Base-by-base conservation (phyloP, 495 filamentous ascomycete species). In the Xylona heveae region DNA sequence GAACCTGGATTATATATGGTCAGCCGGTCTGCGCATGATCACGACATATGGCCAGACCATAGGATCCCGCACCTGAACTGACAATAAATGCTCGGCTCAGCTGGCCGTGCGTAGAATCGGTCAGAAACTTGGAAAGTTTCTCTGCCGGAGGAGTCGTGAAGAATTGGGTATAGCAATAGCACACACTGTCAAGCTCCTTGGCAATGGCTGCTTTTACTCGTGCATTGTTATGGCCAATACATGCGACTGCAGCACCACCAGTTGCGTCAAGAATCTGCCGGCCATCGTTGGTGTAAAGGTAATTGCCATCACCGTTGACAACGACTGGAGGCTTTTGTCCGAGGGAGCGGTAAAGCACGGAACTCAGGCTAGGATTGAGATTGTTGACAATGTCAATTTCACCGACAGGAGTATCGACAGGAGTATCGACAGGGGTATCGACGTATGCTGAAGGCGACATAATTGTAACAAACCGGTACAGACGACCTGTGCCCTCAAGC, bases 61-160 rank as follows among this genome's bases (percentile, higher is more conserved):
- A 19, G 31, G n/a, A 8, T n/a, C 28, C 20, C 58, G 37, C 40
- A 75, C 75, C 76, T 3, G 71, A 78, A 42, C 57, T 57, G 31
- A 58, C 54, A 18, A 68, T 50, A 36, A 58, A 61, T 5, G 57
- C 60, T 19, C 51, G 49, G 12, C 47, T 24, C 42, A 49, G 44
- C 24, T 37, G 14, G 6, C 46, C 44, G 14, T 27, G 22, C 3
- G 46, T 49, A 9, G 32, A 31, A 12, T 35, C 17, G 7, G 40
- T 3, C 5, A 43, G 16, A n/a, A 9, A 17, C n/a, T 16, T 35
- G 15, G 33, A 20, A 14, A 35, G n/a, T 8, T 24, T 24, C 28
- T 35, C 33, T 1, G 58, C 45, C 0, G 49, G 51, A 23, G 52
- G 39, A 0, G 58, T 64, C 0, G 51, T 58, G 34, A 64, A 71